Evolutionary conservation across 495 filamentous ascomycete species (phyloP).

Genomic region (Penicillium malachiteum): DNA sequence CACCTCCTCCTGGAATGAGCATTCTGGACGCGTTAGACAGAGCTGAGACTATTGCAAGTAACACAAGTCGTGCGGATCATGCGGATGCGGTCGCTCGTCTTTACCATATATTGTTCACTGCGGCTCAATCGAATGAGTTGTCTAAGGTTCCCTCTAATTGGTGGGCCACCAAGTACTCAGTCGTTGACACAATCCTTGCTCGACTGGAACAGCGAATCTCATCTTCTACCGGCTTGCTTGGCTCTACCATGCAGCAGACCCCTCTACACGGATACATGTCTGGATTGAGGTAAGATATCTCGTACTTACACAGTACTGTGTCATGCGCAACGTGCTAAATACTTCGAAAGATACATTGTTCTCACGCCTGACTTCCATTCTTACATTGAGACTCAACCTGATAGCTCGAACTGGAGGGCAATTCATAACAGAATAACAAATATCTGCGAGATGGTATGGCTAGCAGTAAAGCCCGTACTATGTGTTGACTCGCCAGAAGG

Average conservation of each 20-base stretch:
- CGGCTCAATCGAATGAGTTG: conserved; percentile 18
- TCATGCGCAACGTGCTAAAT: conserved; percentile 5
- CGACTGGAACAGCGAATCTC: conserved; percentile 57
- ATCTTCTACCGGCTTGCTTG: conserved; percentile 56
- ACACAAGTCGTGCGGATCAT: conserved; percentile 79
- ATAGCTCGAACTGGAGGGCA: conserved; percentile 28
- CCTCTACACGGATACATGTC: conserved; percentile 72
- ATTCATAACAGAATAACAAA: conserved; percentile 57
- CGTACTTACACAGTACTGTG: no score
- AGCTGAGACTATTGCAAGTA: conserved; percentile 55
- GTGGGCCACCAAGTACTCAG: conserved; percentile 37
- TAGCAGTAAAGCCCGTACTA: conserved; percentile 67
- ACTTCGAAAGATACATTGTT: conserved; percentile 43
- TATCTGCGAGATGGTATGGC: conserved; percentile 68
- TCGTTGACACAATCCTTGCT: conserved; percentile 46
- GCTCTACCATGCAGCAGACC: conserved; percentile 57
- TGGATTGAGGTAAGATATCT: conserved; percentile 52
- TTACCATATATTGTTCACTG: conserved; percentile 51
- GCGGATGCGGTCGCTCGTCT: conserved; percentile 78
- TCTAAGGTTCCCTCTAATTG: conserved; percentile 21
- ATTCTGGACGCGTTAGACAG: conserved; percentile 33
- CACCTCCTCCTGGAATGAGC: conserved; percentile 7
- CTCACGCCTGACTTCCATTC: conserved; percentile 38
- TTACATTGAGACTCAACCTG: conserved; percentile 22
- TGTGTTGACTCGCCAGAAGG: conserved; percentile 94